A percentile compares a stretch with the other conserved stretches of the same genome.
Evolutionary conservation across 805 yeast genomes (phyloP).

Genomic region (Kazachstania martiniae): DNA sequence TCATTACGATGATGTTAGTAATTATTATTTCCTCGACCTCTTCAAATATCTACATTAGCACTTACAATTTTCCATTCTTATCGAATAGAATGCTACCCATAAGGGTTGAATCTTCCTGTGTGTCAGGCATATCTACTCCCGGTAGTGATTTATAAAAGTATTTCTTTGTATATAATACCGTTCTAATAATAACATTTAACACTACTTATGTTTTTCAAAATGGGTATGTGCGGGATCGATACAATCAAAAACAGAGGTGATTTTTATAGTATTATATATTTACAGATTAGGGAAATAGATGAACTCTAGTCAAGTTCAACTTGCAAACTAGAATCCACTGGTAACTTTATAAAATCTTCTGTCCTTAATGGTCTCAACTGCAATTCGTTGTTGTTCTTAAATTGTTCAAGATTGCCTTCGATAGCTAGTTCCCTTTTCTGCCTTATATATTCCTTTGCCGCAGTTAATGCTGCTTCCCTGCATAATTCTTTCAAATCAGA

Average conservation of each 20-base stretch:
- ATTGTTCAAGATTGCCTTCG: constrained; percentile 1
- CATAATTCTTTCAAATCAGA: constrained; percentile 86
- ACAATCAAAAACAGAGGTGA: too few relatives aligned
- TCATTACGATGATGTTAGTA: constrained; percentile 2
- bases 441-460: constrained; percentile 77
- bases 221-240: too few relatives aligned
- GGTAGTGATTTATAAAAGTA: too few relatives aligned
- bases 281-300: too few relatives aligned
- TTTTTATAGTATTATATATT: too few relatives aligned
- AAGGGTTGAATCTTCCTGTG: background rate
- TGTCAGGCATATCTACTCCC: too few relatives aligned
- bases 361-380: constrained; percentile 54
- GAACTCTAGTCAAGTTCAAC: too few relatives aligned
- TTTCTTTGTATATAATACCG: too few relatives aligned
- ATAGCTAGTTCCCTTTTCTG: constrained; percentile 37
- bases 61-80: constrained; percentile 88
- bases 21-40: too few relatives aligned
- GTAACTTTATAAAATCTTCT: constrained; percentile 42
- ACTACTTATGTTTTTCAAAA: too few relatives aligned
- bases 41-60: too few relatives aligned
- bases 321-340: constrained; percentile 10
- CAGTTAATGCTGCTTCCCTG: constrained; percentile 83
- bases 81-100: constrained; percentile 36
- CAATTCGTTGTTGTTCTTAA: constrained; percentile 16
- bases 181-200: too few relatives aligned